Evolutionary conservation across 768 basidiomycete species (phyloP), one percentile per base, ranked within the genome.

Genomic region (Butyriboletus loyo): DNA sequence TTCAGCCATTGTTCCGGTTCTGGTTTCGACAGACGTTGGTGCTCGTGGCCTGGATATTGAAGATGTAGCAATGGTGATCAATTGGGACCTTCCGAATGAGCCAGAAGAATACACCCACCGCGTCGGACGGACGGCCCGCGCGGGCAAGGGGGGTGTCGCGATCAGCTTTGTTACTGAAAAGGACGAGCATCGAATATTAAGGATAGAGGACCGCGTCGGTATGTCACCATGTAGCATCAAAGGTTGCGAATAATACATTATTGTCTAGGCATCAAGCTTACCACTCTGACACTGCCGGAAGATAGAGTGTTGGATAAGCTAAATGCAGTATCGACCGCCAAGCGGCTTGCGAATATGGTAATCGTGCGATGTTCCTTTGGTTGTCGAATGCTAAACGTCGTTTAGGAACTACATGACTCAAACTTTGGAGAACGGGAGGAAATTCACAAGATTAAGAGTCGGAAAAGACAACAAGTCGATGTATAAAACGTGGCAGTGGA

Each of bases 101-200:
- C 79, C 92, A 6, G 96, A 96, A 68, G 95, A 96, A 67, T 99
- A 99, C 65, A 89, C 92, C 2, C 97, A 99, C 73, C 82, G 97
- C 21, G 97, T 99, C 1, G 94, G 94, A 39, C 73, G 94, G 64
- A 98, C 94, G 22, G 94, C 94, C 28, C 85, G 94, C 61, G 89
- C 87, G 11, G 97, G 97, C 7, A 79, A 83, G 62, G 89, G 87
- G 3, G 97, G 97, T 62, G 74, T 94, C 44, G 92, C 92, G 1
- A 78, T 98, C 27, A 98, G 94, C 63, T 91, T 98, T 65, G 89
- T 98, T 47, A 97, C 96, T 2, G 96, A 98, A 72, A 77, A 81
- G 39, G 97, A 98, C 66, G 92, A 95, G 62, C 86, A 92, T 49
- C 76, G 86, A 42, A 83, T 99, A 36, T 58, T 90, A 60, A 79